A percentile compares a stretch with the other conserved stretches of the same genome.
Evolutionary conservation across 148 eudicot genomes (phyloP).

Genomic region (Arbutus unedo): DNA sequence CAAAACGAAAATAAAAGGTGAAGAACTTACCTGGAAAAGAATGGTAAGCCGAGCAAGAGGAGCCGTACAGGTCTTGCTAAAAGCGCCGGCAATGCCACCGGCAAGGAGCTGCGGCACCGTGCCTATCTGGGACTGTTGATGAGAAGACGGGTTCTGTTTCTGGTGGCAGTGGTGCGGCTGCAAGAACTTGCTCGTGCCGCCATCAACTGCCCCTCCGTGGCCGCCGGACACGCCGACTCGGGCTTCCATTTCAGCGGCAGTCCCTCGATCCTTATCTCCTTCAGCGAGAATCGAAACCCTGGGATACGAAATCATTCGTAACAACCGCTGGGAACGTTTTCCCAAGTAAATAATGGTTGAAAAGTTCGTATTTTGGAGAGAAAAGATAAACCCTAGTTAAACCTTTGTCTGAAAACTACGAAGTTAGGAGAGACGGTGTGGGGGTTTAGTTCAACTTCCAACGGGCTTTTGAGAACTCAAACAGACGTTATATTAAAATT

Average conservation of each 20-base stretch:
- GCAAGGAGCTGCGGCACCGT: conserved; percentile 38
- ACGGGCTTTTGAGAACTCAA: background rate
- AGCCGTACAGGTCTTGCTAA: conserved; percentile 41
- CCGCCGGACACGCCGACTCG: conserved; percentile 21
- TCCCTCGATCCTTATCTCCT: background rate
- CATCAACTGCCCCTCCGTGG: conserved; percentile 30
- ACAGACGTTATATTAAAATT: too few relatives aligned
- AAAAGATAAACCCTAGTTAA: background rate
- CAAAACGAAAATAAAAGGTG: background rate
- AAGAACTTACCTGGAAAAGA: conserved; percentile 68
- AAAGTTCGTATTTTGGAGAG: background rate
- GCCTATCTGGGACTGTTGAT: conserved; percentile 23
- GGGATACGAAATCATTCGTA: background rate
- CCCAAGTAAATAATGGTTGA: background rate
- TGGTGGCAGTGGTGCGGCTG: conserved; percentile 20
- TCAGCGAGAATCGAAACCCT: background rate
- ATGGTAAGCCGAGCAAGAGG: conserved; percentile 88
- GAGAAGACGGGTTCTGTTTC: conserved; percentile 14
- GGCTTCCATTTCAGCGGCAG: conserved; percentile 29
- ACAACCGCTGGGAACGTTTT: background rate
- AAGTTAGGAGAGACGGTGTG: background rate
- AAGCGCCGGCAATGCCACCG: conserved; percentile 61
- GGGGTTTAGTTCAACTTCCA: background rate
- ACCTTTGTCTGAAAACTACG: background rate
- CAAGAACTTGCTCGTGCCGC: conserved; percentile 28